Evolutionary conservation across 1,284 basidiomycete species (phyloP).

Genomic region (Malassezia globosa): DNA sequence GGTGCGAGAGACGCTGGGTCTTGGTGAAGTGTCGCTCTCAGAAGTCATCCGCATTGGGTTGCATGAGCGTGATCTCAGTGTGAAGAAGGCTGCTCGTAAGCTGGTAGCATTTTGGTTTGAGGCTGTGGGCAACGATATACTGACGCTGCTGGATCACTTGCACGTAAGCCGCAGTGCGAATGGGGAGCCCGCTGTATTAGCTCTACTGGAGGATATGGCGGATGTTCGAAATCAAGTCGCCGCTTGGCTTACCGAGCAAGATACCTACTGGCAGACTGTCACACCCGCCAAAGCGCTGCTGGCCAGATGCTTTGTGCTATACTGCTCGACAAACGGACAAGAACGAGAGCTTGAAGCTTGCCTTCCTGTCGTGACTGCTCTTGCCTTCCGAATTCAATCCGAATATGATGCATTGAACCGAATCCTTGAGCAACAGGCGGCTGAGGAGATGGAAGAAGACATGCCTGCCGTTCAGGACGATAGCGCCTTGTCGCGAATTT

Average conservation of each 20-base stretch:
- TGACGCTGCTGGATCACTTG: constrained; percentile 57
- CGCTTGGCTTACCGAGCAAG: constrained; percentile 54
- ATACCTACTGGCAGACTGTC: constrained; percentile 64
- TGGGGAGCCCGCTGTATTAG: constrained; percentile 59
- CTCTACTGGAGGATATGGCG: constrained; percentile 56
- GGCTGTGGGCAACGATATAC: constrained; percentile 27
- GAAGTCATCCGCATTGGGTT: constrained; percentile 56
- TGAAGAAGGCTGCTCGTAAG: constrained; percentile 65
- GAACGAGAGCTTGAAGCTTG: constrained; percentile 62
- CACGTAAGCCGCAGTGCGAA: constrained; percentile 55
- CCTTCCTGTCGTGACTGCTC: constrained; percentile 75
- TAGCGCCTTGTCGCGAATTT: constrained; percentile 51
- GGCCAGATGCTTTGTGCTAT: constrained; percentile 70
- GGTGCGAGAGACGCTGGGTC: constrained; percentile 21
- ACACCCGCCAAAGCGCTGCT: constrained; percentile 74
- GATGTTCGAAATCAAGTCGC: constrained; percentile 59
- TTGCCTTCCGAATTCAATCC: constrained; percentile 74
- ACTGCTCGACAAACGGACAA: constrained; percentile 58
- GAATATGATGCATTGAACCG: constrained; percentile 45
- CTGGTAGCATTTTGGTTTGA: constrained; percentile 39
- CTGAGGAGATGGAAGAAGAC: constrained; percentile 21
- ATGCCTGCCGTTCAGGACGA: constrained; percentile 16
- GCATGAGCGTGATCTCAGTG: constrained; percentile 73
- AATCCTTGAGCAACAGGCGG: constrained; percentile 26
- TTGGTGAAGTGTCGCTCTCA: constrained; percentile 23